Conservation (phyloP, 163 green algal genomes). For the Chloromonas sp. region DNA sequence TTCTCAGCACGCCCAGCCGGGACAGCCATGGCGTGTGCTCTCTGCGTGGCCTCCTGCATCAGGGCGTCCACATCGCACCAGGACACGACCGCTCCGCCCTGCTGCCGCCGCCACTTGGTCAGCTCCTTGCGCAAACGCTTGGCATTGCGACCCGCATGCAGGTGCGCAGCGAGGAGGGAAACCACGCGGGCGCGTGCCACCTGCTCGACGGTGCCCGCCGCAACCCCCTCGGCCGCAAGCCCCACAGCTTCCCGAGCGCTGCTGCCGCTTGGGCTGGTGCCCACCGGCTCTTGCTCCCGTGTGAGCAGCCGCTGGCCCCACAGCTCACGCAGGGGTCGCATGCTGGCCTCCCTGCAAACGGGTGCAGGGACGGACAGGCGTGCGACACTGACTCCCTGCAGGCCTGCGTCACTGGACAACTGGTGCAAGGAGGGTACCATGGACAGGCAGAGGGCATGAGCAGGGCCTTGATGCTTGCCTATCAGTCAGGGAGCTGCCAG, state of each 20-base stretch:
- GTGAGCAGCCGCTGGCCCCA: slow-evolving; percentile 27
- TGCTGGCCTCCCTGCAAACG: slow-evolving; percentile 27
- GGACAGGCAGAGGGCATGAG: neutral
- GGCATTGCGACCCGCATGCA: neutral
- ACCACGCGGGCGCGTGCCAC: neutral
- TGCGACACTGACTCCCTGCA: neutral
- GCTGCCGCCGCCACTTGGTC: slow-evolving; percentile 1
- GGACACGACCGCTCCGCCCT: neutral
- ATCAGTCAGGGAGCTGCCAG: no score
- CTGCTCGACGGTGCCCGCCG: no score
- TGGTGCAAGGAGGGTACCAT: neutral
- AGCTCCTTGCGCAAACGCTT: slow-evolving; percentile 10
- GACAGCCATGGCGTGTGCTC: neutral
- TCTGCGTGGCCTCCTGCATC: slow-evolving; percentile 18
- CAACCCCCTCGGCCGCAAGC: slow-evolving; percentile 13
- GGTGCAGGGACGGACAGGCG: neutral
- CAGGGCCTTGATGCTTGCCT: no score
- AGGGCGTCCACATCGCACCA: slow-evolving; percentile 20
- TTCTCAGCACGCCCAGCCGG: no score
- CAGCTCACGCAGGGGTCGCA: slow-evolving; percentile 34
- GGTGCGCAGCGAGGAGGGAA: neutral
- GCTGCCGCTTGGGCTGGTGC: slow-evolving; percentile 10
- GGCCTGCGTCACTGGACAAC: no score
- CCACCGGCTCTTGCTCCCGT: neutral
- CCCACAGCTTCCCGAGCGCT: slow-evolving; percentile 4